Percentiles rank a stretch among this genome's conserved stretches.
Evolutionary conservation across 140 eudicot genomes (phyloP).

Genomic region (Anethum foeniculum): DNA sequence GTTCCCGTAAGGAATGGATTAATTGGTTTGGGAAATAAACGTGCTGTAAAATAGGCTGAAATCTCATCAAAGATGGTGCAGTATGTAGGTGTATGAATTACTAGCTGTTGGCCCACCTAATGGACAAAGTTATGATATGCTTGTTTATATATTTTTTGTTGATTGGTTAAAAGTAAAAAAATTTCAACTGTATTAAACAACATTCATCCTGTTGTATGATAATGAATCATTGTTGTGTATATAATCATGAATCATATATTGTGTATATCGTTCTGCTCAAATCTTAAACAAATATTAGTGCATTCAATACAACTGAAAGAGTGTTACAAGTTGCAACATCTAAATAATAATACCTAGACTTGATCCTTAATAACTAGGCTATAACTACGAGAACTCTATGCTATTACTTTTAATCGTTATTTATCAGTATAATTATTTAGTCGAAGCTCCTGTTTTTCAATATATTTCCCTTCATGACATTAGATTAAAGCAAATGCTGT

Average conservation of each 20-base stretch:
- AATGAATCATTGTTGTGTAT: background rate
- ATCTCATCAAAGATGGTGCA: background rate
- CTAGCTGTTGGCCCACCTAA: background rate
- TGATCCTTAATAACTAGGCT: background rate
- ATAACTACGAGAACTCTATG: background rate
- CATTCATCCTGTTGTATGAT: background rate
- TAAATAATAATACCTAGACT: background rate
- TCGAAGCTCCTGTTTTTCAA: background rate
- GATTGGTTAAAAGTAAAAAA: background rate
- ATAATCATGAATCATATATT: background rate
- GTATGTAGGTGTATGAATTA: background rate
- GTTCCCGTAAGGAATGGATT: background rate
- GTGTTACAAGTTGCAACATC: background rate
- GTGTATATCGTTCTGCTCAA: background rate
- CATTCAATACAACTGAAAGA: background rate
- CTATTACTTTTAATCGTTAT: background rate
- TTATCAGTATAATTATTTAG: background rate
- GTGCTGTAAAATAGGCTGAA: background rate
- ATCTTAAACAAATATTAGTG: background rate
- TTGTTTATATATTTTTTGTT: background rate
- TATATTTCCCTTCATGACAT: background rate
- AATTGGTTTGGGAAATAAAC: background rate
- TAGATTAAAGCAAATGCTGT: slow-evolving; percentile 98
- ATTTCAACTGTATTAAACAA: background rate
- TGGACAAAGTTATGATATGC: background rate